Conservation (phyloP, 139 green algal genomes). For the Zygnema cylindricum region DNA sequence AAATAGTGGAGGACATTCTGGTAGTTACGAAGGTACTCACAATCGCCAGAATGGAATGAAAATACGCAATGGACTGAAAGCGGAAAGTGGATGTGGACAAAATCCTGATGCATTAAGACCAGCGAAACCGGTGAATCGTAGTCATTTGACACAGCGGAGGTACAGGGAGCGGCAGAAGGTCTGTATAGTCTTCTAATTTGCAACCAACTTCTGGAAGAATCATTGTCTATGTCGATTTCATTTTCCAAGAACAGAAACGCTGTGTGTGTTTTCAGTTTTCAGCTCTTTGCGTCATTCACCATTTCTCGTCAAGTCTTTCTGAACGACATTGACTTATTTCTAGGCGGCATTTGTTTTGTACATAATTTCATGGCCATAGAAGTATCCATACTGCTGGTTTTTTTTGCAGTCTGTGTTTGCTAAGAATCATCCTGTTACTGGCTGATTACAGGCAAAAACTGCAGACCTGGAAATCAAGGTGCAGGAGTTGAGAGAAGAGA, state of each 20-base stretch:
- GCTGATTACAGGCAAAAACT: conserved; percentile 6
- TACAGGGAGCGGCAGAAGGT: conserved; percentile 20
- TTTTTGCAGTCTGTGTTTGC: too few relatives aligned
- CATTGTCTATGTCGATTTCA: background rate
- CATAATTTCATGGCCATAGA: too few relatives aligned
- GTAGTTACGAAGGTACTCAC: background rate
- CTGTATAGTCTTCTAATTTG: background rate
- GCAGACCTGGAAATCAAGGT: conserved; percentile 1
- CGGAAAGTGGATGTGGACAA: background rate
- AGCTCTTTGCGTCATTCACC: background rate
- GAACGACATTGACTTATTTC: background rate
- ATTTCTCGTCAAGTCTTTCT: background rate
- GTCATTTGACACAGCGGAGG: conserved; percentile 20
- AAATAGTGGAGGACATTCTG: background rate
- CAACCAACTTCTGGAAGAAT: too few relatives aligned
- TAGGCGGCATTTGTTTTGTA: background rate
- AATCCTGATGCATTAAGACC: background rate
- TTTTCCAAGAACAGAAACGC: conserved; percentile 9
- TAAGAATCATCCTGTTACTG: too few relatives aligned
- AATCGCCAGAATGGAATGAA: background rate
- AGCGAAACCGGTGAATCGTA: background rate
- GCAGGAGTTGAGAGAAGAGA: conserved; percentile 9
- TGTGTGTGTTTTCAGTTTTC: background rate
- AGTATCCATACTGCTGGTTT: too few relatives aligned
- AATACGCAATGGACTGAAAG: background rate